phyloP scores from a whole-genome alignment of 805 yeast species.

The Pachysolen tannophilus region DNA sequence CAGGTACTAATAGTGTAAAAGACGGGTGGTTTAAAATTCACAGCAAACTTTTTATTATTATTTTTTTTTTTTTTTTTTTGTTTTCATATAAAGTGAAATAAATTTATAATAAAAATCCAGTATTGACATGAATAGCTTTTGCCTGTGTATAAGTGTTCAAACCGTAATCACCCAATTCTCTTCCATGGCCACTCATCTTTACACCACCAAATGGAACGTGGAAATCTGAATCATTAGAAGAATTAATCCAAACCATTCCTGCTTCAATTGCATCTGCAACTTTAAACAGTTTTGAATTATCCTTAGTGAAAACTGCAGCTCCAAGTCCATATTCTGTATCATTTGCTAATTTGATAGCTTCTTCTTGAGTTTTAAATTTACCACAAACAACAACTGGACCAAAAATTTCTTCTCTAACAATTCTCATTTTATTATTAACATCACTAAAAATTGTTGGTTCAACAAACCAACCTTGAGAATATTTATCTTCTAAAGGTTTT shows the following conservation, averaged over 20 bases:
- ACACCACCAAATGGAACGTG: conserved; percentile 52
- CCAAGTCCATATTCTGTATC: conserved; percentile 38
- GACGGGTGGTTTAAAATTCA: too few species aligned
- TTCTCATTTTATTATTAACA: conserved; percentile 29
- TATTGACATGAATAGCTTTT: conserved; percentile 57
- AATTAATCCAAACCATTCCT: conserved; percentile 42
- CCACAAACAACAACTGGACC: conserved; percentile 44
- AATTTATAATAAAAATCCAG: too few species aligned
- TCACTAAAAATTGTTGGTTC: conserved; percentile 43
- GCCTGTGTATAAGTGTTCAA: conserved; percentile 60
- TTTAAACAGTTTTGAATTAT: conserved; percentile 28
- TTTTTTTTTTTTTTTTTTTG: too few species aligned
- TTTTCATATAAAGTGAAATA: too few species aligned
- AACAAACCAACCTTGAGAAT: conserved; percentile 27
- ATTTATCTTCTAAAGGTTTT: conserved; percentile 13
- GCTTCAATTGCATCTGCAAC: conserved; percentile 33
- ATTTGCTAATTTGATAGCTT: conserved; percentile 35
- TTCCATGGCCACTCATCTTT: conserved; percentile 45
- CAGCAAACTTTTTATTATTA: too few species aligned
- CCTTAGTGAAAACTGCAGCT: conserved; percentile 34
- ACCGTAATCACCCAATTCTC: conserved; percentile 66
- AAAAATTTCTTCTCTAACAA: conserved; percentile 41
- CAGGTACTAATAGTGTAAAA: too few species aligned
- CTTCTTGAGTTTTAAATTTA: conserved; percentile 34
- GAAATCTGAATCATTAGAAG: conserved; percentile 36